Evolutionary conservation across 768 basidiomycete species (phyloP).

Genomic region (Sarcodon aspratus): DNA sequence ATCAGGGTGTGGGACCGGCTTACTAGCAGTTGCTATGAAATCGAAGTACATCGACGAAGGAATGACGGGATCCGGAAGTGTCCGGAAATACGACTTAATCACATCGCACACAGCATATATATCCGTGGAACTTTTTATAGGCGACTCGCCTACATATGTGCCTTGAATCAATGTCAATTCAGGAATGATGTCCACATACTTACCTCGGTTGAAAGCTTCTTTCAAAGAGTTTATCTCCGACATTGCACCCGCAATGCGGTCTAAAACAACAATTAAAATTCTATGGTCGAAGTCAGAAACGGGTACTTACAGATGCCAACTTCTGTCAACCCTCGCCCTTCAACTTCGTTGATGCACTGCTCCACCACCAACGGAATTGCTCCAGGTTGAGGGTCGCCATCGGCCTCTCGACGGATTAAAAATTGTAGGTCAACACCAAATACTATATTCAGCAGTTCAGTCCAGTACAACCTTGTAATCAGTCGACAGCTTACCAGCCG

Average conservation of each 20-base stretch:
- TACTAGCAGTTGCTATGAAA: slow-evolving; percentile 64
- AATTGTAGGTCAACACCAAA: slow-evolving; percentile 72
- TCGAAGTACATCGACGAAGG: slow-evolving; percentile 56
- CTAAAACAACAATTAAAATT: slow-evolving; percentile 22
- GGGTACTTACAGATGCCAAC: slow-evolving; percentile 66
- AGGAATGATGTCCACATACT: slow-evolving; percentile 1
- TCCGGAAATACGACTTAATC: slow-evolving; percentile 79
- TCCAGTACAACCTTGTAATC: not conserved
- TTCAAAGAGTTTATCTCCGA: slow-evolving; percentile 59
- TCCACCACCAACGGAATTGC: slow-evolving; percentile 57
- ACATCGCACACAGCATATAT: slow-evolving; percentile 78
- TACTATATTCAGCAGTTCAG: slow-evolving; percentile 8
- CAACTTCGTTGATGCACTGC: slow-evolving; percentile 58
- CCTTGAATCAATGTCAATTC: not conserved
- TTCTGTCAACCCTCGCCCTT: slow-evolving; percentile 65
- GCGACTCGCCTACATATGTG: slow-evolving; percentile 38
- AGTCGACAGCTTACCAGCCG: slow-evolving; percentile 40
- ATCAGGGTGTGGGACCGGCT: slow-evolving; percentile 1
- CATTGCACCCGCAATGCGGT: slow-evolving; percentile 74
- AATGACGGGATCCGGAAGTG: slow-evolving; percentile 73
- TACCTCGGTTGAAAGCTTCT: slow-evolving; percentile 67
- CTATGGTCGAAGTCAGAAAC: not conserved
- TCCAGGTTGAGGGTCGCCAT: slow-evolving; percentile 38
- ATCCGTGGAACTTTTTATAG: slow-evolving; percentile 49
- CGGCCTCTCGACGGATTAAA: slow-evolving; percentile 54